Conservation (phyloP, 2,329 filamentous ascomycete species). For the Verticillium alfalfae region DNA sequence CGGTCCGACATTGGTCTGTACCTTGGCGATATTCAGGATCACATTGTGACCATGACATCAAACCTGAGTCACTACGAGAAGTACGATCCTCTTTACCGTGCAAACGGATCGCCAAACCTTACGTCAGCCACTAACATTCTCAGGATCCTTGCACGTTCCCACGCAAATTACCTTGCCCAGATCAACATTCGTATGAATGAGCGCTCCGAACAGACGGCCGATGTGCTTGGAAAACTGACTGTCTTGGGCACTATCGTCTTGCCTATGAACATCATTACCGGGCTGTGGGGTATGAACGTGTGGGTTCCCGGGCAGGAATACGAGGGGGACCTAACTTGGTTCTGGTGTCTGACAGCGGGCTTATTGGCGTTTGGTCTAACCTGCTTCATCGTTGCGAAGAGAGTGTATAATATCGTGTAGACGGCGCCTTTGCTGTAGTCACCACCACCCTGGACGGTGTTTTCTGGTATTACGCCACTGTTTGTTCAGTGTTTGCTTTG, state of each 20-base stretch:
- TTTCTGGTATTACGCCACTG: not conserved
- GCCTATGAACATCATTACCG: constrained; percentile 98
- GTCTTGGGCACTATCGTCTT: constrained; percentile 95
- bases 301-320: constrained; percentile 88
- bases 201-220: constrained; percentile 89
- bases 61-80: constrained; percentile 96
- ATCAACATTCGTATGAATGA: constrained; percentile 99
- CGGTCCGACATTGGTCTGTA: constrained; percentile 96
- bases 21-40: constrained; percentile 96
- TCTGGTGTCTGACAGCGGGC: constrained; percentile 67
- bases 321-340: constrained; percentile 71
- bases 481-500: not conserved
- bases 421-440: not conserved
- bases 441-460: too few species aligned
- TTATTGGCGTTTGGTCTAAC: constrained; percentile 72
- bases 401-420: constrained; percentile 74
- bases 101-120: constrained; percentile 1
- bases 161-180: constrained; percentile 97
- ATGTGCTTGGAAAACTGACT: constrained; percentile 90
- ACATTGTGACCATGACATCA: constrained; percentile 97
- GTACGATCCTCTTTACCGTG: constrained; percentile 41
- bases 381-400: constrained; percentile 79
- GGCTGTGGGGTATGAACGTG: constrained; percentile 98
- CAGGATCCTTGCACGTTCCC: constrained; percentile 83
- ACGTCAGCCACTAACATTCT: not conserved